Evolutionary conservation across 2,329 filamentous ascomycete genomes (phyloP).

Genomic region (Scytalidium sp.): DNA sequence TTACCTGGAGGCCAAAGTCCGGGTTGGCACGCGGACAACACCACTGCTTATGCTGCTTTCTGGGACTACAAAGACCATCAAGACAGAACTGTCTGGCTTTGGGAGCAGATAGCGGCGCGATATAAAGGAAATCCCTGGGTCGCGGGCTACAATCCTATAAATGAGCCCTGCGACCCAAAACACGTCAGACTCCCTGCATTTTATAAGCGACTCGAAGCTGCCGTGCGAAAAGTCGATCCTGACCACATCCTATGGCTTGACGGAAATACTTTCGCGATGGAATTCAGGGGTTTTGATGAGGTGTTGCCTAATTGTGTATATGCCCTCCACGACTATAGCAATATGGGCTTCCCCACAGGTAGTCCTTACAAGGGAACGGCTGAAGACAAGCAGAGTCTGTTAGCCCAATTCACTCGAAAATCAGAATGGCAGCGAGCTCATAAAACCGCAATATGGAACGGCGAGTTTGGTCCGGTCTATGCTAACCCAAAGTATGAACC

Average conservation of each 20-base stretch:
- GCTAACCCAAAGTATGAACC: slow-evolving; percentile 18
- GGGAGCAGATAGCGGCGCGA: slow-evolving; percentile 41
- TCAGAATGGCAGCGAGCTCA: slow-evolving; percentile 41
- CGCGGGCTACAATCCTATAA: slow-evolving; percentile 51
- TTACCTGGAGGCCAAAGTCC: slow-evolving; percentile 46
- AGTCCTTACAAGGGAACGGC: slow-evolving; percentile 36
- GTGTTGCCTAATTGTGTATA: slow-evolving; percentile 43
- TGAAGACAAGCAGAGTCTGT: slow-evolving; percentile 37
- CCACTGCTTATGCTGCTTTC: slow-evolving; percentile 41
- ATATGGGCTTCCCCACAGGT: slow-evolving; percentile 40
- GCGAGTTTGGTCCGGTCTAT: slow-evolving; percentile 46
- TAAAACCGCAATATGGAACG: slow-evolving; percentile 46
- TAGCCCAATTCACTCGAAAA: slow-evolving; percentile 42
- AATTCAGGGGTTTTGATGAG: slow-evolving; percentile 40
- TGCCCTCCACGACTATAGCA: slow-evolving; percentile 40
- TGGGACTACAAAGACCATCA: slow-evolving; percentile 50
- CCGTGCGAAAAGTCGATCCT: slow-evolving; percentile 41
- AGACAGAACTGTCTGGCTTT: slow-evolving; percentile 46
- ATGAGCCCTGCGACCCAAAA: slow-evolving; percentile 46
- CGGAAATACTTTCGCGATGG: slow-evolving; percentile 41
- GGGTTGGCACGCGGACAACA: slow-evolving; percentile 49
- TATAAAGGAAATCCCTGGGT: slow-evolving; percentile 44
- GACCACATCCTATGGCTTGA: slow-evolving; percentile 43
- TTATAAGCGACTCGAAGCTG: slow-evolving; percentile 43
- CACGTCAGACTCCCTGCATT: slow-evolving; percentile 42